Percentiles rank a stretch among this genome's conserved stretches.
Conservation (phyloP, 768 basidiomycete species). For the Calocybe indica region DNA sequence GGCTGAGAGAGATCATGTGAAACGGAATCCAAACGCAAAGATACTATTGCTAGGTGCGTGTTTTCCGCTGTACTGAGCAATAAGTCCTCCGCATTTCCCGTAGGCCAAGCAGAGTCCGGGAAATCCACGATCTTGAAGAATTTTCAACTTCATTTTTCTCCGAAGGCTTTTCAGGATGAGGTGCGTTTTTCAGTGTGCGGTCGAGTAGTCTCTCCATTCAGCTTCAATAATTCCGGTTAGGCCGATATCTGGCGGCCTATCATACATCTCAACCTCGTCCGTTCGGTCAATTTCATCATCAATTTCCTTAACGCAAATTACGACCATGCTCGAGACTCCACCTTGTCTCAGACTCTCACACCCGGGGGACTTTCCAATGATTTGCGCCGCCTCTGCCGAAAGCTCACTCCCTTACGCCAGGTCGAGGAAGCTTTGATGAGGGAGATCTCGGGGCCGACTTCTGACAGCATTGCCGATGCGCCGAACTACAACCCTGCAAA, state of each 20-base stretch:
- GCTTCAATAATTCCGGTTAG: constrained; percentile 11
- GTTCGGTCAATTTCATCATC: constrained; percentile 37
- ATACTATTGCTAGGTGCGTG: constrained; percentile 52
- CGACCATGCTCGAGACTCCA: constrained; percentile 11
- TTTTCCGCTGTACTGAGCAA: neutral
- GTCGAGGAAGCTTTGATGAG: constrained; percentile 47
- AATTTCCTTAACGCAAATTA: constrained; percentile 20
- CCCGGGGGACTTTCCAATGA: constrained; percentile 10
- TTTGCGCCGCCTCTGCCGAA: constrained; percentile 37
- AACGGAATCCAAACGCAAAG: constrained; percentile 33
- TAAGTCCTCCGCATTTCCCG: neutral
- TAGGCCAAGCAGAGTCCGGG: constrained; percentile 65
- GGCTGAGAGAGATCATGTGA: constrained; percentile 36
- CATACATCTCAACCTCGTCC: constrained; percentile 64
- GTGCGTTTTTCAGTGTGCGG: constrained; percentile 14
- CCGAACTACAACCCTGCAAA: constrained; percentile 29
- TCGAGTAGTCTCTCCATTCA: neutral
- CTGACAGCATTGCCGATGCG: constrained; percentile 7
- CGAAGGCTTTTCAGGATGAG: constrained; percentile 52
- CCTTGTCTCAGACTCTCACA: constrained; percentile 9
- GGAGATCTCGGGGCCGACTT: constrained; percentile 28
- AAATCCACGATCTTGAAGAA: constrained; percentile 66
- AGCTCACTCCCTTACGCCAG: constrained; percentile 47
- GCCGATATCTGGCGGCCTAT: constrained; percentile 57
- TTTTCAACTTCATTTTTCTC: constrained; percentile 57